These are phyloP conservation scores for Macadamia tetraphylla DNA, from an alignment of 164 flowering plant genomes.

Conservation along the genomic window DNA sequence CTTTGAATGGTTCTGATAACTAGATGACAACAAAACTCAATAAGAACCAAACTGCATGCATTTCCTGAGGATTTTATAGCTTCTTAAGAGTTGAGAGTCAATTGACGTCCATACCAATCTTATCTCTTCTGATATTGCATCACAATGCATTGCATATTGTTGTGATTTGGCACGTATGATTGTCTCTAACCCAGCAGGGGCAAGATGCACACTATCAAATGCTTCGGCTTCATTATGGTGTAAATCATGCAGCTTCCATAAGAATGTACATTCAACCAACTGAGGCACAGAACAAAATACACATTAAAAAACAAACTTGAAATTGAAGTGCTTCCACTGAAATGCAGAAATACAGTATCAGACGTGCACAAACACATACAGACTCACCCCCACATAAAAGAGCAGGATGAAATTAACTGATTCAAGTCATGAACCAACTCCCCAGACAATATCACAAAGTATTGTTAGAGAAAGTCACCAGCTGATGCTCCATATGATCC, in stretches of 20 bases:
- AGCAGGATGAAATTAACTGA: too few species aligned
- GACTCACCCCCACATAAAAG: too few species aligned
- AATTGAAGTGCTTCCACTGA: too few species aligned
- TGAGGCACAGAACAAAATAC: slow-evolving; percentile 19
- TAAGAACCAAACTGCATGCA: slow-evolving; percentile 19
- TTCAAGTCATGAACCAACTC: neutral
- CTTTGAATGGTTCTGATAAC: slow-evolving; percentile 95
- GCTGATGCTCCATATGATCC: too few species aligned
- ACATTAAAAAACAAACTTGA: too few species aligned
- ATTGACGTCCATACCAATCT: slow-evolving; percentile 49
- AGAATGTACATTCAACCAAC: slow-evolving; percentile 73
- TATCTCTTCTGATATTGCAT: slow-evolving; percentile 57
- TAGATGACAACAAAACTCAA: slow-evolving; percentile 42
- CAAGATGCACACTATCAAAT: slow-evolving; percentile 56
- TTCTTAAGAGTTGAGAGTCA: slow-evolving; percentile 9
- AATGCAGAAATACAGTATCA: too few species aligned
- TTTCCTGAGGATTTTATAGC: slow-evolving; percentile 3
- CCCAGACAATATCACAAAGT: too few species aligned
- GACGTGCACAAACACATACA: too few species aligned
- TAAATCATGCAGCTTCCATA: slow-evolving; percentile 77
- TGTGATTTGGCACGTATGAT: slow-evolving; percentile 45
- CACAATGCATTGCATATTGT: slow-evolving; percentile 85
- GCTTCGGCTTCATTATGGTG: slow-evolving; percentile 44
- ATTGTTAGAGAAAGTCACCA: too few species aligned
- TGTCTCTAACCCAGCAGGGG: slow-evolving; percentile 51